Base-by-base conservation (phyloP, 2,329 filamentous ascomycete genomes). In the Trichoderma citrinoviride region DNA sequence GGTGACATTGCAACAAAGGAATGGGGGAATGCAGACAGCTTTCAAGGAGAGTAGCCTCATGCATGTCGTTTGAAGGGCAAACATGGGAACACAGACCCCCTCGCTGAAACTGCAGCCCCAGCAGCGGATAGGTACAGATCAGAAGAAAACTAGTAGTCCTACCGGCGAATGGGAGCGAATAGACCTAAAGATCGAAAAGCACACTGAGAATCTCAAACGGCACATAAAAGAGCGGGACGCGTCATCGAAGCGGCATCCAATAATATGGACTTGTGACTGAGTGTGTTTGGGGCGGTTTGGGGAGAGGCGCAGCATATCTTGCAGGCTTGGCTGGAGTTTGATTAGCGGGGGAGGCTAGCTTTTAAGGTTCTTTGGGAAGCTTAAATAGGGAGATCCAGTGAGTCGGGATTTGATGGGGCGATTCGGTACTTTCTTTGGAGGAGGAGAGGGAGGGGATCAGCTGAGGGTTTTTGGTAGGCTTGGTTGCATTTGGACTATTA, bases 341-440 rank as follows among this genome's bases (percentile, higher is more conserved):
- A 52, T 15, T 33, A 29, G 41, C 50, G 41, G 52, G 53, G 23
- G 52, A 43, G 27, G 10, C 23, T 54, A 43, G 43, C 29, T 33
- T 33, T 61, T 47, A 61, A 65, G 55, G 62, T 61, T 61, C 62
- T 65, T 65, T 61, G 15, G 46, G 37, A 37, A 65, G 47, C 62
- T 61, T 61, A 61, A 52, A 46, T 25, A 14, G 33, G 33, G 33
- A 7, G 21, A 53, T 44, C 54, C 40, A 47, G 27, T 27, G 56
- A 27, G n/a, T 15, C 23, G 25, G 40, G 23, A 23, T 61, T 25
- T 23, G 23, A 29, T 29, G 29, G 50, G 17, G 27, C 7, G 33
- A 14, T 19, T 23, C 23, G 12, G 8, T 33, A 19, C 7, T 40
- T 33, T 23, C 27, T n/a, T n/a, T 7, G 5, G 27, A 29, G 19